Percentiles rank a stretch among this genome's conserved stretches.
Conservation (phyloP, 2,329 filamentous ascomycete genomes). For the Aspergillus ochraceoroseus region DNA sequence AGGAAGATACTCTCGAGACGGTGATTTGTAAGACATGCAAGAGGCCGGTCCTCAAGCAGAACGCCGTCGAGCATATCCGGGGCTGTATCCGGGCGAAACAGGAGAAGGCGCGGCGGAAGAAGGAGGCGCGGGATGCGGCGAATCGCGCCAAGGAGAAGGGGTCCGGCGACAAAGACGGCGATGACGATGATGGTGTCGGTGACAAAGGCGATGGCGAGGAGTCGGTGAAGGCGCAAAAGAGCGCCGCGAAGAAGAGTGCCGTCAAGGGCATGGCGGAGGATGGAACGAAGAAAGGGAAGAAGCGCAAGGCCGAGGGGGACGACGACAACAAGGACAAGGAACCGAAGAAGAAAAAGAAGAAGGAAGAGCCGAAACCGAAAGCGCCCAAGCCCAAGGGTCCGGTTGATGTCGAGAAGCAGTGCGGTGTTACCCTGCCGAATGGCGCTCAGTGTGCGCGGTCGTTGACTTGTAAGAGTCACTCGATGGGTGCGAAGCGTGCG, state of each 20-base stretch:
- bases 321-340: constrained; percentile 69
- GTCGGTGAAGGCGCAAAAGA: constrained; percentile 57
- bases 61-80: constrained; percentile 72
- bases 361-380: constrained; percentile 83
- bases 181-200: constrained; percentile 42
- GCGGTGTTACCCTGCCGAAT: constrained; percentile 79
- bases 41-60: constrained; percentile 72
- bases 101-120: constrained; percentile 71
- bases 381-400: constrained; percentile 81
- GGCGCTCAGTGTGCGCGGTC: constrained; percentile 82
- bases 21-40: constrained; percentile 93
- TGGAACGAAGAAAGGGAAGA: constrained; percentile 62
- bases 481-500: constrained; percentile 88
- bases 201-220: constrained; percentile 34
- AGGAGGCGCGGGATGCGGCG: constrained; percentile 66
- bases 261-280: constrained; percentile 52
- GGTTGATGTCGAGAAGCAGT: constrained; percentile 90
- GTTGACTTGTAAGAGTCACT: constrained; percentile 87
- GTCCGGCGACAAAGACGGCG: constrained; percentile 40
- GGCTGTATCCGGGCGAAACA: constrained; percentile 81
- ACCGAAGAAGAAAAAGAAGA: constrained; percentile 88
- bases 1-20: constrained; percentile 73
- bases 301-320: constrained; percentile 67
- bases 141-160: constrained; percentile 55
- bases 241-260: constrained; percentile 56